A percentile compares a stretch with the other conserved stretches of the same genome.
Evolutionary conservation across 1,284 basidiomycete genomes (phyloP).

Genomic region (Mycena sp.): DNA sequence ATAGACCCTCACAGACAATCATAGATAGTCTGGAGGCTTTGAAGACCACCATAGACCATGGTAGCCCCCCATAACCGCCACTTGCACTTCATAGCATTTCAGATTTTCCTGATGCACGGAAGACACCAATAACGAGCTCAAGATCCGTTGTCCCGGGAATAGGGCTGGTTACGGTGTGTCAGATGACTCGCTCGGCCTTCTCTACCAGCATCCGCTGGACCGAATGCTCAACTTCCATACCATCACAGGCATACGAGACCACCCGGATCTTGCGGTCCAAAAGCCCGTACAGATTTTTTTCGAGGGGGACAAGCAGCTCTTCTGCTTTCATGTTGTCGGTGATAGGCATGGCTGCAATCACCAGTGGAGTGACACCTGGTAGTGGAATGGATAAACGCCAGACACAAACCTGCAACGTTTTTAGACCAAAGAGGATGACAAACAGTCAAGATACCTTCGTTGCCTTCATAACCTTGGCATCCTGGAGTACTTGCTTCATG

Average conservation of each 20-base stretch:
- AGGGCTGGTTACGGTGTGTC: conserved; percentile 23
- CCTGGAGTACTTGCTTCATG: conserved; percentile 20
- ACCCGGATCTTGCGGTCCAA: conserved; percentile 30
- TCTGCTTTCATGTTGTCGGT: conserved; percentile 24
- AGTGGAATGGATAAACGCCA: too few relatives aligned
- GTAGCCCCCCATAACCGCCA: too few relatives aligned
- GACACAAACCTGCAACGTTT: background rate
- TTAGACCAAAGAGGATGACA: background rate
- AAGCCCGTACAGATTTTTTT: conserved; percentile 33
- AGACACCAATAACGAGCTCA: conserved; percentile 11
- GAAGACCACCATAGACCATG: too few relatives aligned
- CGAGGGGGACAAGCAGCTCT: conserved; percentile 24
- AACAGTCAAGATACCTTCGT: conserved; percentile 32
- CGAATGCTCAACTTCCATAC: conserved; percentile 38
- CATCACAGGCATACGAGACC: conserved; percentile 38
- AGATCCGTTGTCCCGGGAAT: background rate
- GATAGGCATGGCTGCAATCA: conserved; percentile 41
- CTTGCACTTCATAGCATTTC: too few relatives aligned
- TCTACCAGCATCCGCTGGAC: conserved; percentile 29
- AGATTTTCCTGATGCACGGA: too few relatives aligned
- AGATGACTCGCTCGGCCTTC: conserved; percentile 6
- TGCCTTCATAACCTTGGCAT: conserved; percentile 22
- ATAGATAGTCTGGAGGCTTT: too few relatives aligned
- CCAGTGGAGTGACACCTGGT: conserved; percentile 31
- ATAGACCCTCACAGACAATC: too few relatives aligned